Evolutionary conservation across 805 yeast genomes (phyloP).

Genomic region (Candida awuae): DNA sequence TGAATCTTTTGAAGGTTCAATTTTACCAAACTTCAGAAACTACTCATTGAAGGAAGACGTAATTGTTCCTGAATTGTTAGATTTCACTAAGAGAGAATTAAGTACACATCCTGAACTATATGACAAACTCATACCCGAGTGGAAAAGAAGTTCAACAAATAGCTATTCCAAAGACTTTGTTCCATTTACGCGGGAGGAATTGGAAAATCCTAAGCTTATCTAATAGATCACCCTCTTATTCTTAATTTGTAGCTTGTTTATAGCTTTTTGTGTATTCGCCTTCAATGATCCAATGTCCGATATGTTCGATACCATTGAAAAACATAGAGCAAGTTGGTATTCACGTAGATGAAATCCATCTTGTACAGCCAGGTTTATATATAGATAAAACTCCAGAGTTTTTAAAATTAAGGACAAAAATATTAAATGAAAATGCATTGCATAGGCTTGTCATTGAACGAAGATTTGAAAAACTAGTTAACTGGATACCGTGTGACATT

Average conservation of each 20-base stretch:
- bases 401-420: constrained; percentile 36
- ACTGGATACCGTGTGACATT: constrained; percentile 43
- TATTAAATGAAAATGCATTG: constrained; percentile 28
- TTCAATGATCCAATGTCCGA: not conserved
- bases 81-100: constrained; percentile 45
- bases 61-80: constrained; percentile 41
- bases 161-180: constrained; percentile 29
- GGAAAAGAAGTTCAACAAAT: constrained; percentile 23
- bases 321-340: not conserved
- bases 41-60: constrained; percentile 32
- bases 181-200: constrained; percentile 33
- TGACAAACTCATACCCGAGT: constrained; percentile 36
- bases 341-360: not conserved
- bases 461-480: constrained; percentile 40
- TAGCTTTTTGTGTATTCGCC: not conserved
- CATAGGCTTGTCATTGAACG: constrained; percentile 37
- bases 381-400: constrained; percentile 11
- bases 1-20: constrained; percentile 13
- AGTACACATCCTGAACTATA: constrained; percentile 37
- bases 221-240: no score
- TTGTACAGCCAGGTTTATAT: not conserved
- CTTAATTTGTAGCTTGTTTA: no score
- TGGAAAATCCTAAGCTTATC: constrained; percentile 24
- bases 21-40: constrained; percentile 31
- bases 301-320: not conserved